A percentile compares a stretch with the other conserved stretches of the same genome.
Evolutionary conservation across 345 rosid genomes (phyloP).

Genomic region (Isatis tinctoria): DNA sequence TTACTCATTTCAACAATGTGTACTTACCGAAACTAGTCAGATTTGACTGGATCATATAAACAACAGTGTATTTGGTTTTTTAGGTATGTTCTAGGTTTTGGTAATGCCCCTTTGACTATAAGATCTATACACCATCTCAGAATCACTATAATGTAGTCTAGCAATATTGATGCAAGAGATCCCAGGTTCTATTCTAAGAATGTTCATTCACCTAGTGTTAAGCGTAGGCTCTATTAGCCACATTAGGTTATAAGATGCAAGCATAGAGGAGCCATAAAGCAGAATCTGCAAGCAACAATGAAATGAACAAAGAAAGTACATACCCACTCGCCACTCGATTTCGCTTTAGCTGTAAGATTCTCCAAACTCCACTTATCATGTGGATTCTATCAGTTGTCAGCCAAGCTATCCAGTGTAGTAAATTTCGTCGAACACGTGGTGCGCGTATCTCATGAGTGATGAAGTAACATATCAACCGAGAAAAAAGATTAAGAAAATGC

Average conservation of each 20-base stretch:
- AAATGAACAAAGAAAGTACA: background rate
- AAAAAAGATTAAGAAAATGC: too few species aligned
- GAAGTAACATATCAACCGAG: background rate
- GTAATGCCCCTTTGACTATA: constrained; percentile 33
- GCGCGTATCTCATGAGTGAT: background rate
- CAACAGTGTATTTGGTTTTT: constrained; percentile 36
- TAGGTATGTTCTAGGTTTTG: constrained; percentile 61
- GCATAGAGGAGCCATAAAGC: background rate
- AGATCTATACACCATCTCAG: background rate
- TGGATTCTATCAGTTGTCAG: background rate
- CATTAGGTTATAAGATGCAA: too few species aligned
- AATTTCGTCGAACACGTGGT: constrained; percentile 31
- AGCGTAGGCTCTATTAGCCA: background rate
- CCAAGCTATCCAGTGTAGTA: background rate
- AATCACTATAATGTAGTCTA: background rate
- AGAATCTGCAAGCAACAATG: background rate
- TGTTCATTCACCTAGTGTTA: too few species aligned
- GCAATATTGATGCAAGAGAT: background rate
- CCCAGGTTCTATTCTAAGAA: background rate
- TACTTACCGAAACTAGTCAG: too few species aligned
- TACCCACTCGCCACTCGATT: background rate
- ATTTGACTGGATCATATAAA: too few species aligned
- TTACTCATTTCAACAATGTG: too few species aligned
- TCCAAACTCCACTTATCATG: background rate
- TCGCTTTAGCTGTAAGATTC: background rate